Evolutionary conservation across 169 alveolate genomes (phyloP), one percentile per base, ranked within the genome.

Genomic region (Cryptosporidium tyzzeri): DNA sequence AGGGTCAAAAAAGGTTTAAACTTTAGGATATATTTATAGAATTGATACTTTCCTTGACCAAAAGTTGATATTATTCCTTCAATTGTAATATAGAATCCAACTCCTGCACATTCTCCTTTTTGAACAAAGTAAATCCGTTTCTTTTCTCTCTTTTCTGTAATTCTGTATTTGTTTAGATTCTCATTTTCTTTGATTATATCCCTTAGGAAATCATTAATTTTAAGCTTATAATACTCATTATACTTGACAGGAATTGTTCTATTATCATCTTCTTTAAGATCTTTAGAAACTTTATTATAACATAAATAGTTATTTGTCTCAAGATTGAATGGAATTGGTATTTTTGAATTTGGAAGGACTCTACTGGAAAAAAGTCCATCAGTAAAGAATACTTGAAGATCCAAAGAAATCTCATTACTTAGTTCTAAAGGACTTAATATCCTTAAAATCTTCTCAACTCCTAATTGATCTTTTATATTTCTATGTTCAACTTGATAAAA

Each of bases 41-140:
- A 80, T 10, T 14, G 26, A n/a, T 35, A 23, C 45, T 33, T 31
- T 14, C 67, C 35, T 26, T 55, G 67, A 8, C 67, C 35, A 26
- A 55, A 55, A 9, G 26, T 26, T 5, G 67, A 26, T 1, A 21
- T 23, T n/a, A 26, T 21, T 10, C 86, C 71, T 39, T 73, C 86
- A 58, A 73, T 55, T 5, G 58, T 51, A 18, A 59, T 44, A n/a
- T 73, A 73, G 65, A 73, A 73, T 9, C 86, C 86, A 33, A 73
- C 33, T 21, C 51, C 44, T 14, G 31, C 41, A 58, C 86, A 73
- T 14, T 73, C 86, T 12, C 23, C 37, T 33, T 73, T 53, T 21
- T 51, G 69, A 5, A 59, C 45, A 31, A 53, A 31, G 44, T 73
- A 59, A 41, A 73, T 37, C 59, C 21, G 45, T 10, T 21, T 26